Base-by-base conservation (phyloP, 2,329 filamentous ascomycete species). In the Botrytis pseudocinerea region DNA sequence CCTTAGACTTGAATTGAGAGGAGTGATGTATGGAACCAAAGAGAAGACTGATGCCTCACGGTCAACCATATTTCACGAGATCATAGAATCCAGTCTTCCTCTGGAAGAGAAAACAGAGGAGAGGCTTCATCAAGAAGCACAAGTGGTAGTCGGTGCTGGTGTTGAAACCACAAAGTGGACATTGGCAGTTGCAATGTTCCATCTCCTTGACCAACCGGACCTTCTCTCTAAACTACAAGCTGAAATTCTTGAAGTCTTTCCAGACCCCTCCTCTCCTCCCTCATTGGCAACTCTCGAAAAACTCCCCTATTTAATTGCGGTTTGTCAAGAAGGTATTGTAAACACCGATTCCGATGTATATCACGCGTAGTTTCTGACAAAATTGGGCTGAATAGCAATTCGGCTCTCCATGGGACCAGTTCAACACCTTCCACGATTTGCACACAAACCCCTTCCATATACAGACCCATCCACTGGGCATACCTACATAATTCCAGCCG, bases 111-210 rank as follows among this genome's bases (percentile, higher is more conserved):
- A 83, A 74, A 76, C 78, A 0, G 46, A 77, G 1, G 32, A 66
- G 1, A 78, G 83, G 0, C 76, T 84, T 10, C 75, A 75, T 8
- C 76, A 80, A 5, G 83, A 85, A 25, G 80, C 68, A 32, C 72
- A 75, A 60, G 62, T 83, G 1, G 78, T 82, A 9, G 78, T 77
- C 1, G 64, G 70, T 28, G 84, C 83, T 8, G 84, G 82, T 2
- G 82, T 80, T n/a, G 80, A 83, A 51, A 85, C 83, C 0, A 81
- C 80, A 0, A 78, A 78, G 14, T 80, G 79, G 75, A 77, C 80
- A 0, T 76, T 85, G 14, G 74, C 79, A 4, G 73, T 82, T 10
- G 76, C 80, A 8, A 78, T 80, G 14, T 85, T 80, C 76, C 74
- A 83, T 78, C 75, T 85, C 1, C 80, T 83, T n/a, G 73, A 77